Evolutionary conservation across 129 eudicot species (phyloP).

Genomic region (Flaveria sonorensis): DNA sequence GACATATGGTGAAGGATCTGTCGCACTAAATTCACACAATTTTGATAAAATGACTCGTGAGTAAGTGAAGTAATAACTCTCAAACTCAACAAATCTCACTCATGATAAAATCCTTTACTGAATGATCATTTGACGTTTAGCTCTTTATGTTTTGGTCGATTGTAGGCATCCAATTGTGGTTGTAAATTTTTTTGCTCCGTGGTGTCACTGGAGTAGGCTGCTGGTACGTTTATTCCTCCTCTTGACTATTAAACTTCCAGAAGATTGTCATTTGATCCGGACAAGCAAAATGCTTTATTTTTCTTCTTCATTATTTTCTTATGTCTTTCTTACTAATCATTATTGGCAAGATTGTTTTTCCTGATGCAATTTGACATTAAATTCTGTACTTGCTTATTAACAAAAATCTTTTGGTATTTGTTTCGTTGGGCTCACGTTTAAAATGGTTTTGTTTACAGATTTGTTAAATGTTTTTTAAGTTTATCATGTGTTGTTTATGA

Average conservation of each 20-base stretch:
- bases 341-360: background rate
- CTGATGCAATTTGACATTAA: no score
- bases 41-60: conserved; percentile 65
- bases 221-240: conserved; percentile 49
- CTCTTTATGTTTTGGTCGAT: conserved; percentile 12
- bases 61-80: conserved; percentile 49
- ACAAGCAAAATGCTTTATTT: background rate
- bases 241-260: background rate
- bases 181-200: conserved; percentile 89
- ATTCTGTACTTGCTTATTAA: background rate
- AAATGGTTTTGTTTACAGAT: background rate
- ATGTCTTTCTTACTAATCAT: background rate
- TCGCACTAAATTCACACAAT: conserved; percentile 47
- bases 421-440: background rate
- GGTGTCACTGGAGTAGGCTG: conserved; percentile 91
- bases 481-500: background rate
- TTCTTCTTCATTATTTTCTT: background rate
- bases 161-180: conserved; percentile 73
- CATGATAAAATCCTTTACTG: background rate
- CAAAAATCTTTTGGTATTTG: background rate
- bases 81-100: background rate
- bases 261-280: background rate
- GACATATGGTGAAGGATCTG: conserved; percentile 74
- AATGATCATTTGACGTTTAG: background rate
- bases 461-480: background rate